Base-by-base conservation (phyloP, 768 basidiomycete genomes). In the Neoboletus subvelutipes region DNA sequence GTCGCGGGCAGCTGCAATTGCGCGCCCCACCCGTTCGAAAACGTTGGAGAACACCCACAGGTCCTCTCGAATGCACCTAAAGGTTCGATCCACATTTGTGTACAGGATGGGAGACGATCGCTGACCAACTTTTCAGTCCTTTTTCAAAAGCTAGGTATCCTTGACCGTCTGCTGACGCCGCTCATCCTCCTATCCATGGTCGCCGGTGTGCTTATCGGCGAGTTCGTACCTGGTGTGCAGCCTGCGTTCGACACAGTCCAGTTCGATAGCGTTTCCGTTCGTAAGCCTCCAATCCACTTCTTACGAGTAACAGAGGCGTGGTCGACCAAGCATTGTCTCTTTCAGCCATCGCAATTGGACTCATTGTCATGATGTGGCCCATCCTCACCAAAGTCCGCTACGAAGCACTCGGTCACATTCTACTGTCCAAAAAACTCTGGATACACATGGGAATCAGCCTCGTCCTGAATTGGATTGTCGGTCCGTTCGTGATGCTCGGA, bases 291-390 rank as follows among this genome's bases (percentile, higher is more conserved):
- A 18, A 33, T 51, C 13, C 12, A 12, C 22, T 49, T 40, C 10
- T 26, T 6, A 31, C 17, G 26, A 18, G 12, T 22, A 40, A 10
- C 17, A 33, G 26, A 26, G 20, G 20, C 10, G 1, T 42, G 8
- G 34, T 37, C 26, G 18, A 53, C 20, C 6, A 11, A 36, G 18
- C 33, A 20, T 43, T 8, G 2, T 50, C 40, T 47, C 37, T 26
- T 34, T 22, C 58, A 93, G 91, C 90, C 1, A 90, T 93, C 45
- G 86, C 86, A 17, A 77, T 92, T 41, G 92, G 91, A 1, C 81
- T 94, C 37, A 81, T 93, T 18, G 75, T 92, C 50, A 94, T 94
- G 84, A 93, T 93, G 88, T 92, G 89, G 88, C 92, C 90, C 2
- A 80, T 86, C 37, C 79, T 87, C 52, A 83, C 85, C 45, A 86